Evolutionary conservation across 2,329 filamentous ascomycete genomes (phyloP).

Genomic region (Phaeosphaeriaceae sp.): DNA sequence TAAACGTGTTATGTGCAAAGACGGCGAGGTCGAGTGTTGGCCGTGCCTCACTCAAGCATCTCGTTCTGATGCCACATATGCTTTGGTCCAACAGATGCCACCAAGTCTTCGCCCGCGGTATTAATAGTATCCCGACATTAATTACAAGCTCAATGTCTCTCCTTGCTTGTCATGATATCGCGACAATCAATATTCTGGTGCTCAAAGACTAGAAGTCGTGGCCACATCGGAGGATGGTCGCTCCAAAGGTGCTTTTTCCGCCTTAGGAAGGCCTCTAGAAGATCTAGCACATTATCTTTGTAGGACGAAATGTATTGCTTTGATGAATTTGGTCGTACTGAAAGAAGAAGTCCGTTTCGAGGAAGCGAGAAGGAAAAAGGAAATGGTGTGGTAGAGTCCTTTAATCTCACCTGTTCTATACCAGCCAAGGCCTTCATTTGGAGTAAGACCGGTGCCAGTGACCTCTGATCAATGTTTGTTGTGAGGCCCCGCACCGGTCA

Average conservation of each 20-base stretch:
- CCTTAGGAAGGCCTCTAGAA: slow-evolving; percentile 10
- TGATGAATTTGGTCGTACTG: not conserved
- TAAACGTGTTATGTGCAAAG: not conserved
- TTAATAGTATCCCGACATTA: not conserved
- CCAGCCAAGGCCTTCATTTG: not conserved
- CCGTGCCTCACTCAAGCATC: not conserved
- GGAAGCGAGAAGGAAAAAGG: slow-evolving; percentile 1
- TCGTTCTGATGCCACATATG: not conserved
- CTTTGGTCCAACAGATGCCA: not conserved
- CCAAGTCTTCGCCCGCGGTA: not conserved
- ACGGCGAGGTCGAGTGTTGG: not conserved
- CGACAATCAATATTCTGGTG: not conserved
- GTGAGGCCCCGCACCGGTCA: not conserved
- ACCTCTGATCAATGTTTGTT: not conserved
- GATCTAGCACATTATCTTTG: slow-evolving; percentile 1
- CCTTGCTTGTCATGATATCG: not conserved
- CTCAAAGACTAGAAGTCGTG: not conserved
- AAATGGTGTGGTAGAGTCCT: not conserved
- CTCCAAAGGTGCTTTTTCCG: not conserved
- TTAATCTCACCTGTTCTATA: not conserved
- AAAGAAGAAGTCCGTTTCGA: slow-evolving; percentile 1
- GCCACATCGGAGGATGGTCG: not conserved
- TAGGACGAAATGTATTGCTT: slow-evolving; percentile 6
- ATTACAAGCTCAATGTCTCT: not conserved
- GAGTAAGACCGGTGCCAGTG: not conserved